Conservation (phyloP, 2,329 filamentous ascomycete species). For the Arthroderma sp. region DNA sequence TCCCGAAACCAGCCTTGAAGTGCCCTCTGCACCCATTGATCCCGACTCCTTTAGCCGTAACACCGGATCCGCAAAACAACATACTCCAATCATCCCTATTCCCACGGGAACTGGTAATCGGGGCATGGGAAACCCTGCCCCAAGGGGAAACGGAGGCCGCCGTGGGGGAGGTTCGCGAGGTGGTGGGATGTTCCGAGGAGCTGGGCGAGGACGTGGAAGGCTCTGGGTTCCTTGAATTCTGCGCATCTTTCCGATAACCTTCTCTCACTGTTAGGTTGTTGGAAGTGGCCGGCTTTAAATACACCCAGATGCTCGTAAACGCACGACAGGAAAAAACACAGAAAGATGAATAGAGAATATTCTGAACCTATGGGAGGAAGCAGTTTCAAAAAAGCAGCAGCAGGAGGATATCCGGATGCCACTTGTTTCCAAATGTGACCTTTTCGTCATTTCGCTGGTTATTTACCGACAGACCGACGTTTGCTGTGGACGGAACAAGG, state of each 20-base stretch:
- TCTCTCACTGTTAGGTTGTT: not conserved
- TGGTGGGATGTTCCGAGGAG: conserved; percentile 21
- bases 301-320: no score
- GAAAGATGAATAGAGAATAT: no score
- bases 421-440: no score
- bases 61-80: conserved; percentile 20
- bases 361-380: no score
- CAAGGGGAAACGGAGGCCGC: conserved; percentile 21
- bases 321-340: no score
- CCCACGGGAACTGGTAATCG: conserved; percentile 19
- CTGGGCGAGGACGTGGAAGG: conserved; percentile 28
- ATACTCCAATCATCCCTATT: conserved; percentile 19
- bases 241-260: conserved; percentile 2
- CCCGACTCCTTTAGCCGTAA: conserved; percentile 36
- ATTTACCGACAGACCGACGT: no score
- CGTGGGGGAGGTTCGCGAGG: conserved; percentile 21
- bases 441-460: no score
- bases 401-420: no score
- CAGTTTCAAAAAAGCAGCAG: no score
- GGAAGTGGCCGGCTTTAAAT: no score
- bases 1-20: conserved; percentile 24
- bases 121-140: conserved; percentile 22
- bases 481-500: no score
- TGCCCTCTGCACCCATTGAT: conserved; percentile 35
- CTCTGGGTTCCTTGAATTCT: conserved; percentile 32